Evolutionary conservation across 305 asterid species (phyloP), one percentile per base, ranked within the genome.

Genomic region (Fraxinus sp.): DNA sequence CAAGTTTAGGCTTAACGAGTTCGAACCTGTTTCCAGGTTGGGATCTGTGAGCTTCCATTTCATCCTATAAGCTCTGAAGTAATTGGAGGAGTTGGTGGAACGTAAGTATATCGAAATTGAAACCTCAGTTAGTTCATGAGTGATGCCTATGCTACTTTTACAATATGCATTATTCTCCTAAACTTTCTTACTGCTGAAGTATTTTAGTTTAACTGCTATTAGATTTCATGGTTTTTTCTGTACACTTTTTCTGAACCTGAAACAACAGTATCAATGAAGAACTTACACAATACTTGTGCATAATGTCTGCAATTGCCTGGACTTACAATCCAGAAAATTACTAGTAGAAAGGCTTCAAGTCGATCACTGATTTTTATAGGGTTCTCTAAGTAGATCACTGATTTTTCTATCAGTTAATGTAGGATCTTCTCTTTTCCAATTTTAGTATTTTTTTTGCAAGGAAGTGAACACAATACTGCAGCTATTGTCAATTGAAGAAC

Each of bases 81-180:
- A 16, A 36, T 86, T 87, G 99, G 99, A 82, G 99, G 99, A 83
- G 98, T 96, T 84, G 99, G 99, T 68, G 99, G 99, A 91, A 96
- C 99, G 98, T 96, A 89, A 94, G 99, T 88, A 78, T 85, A 18
- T 57, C 22, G 57, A 18, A 75, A 78, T 57, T 46, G 7, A 81
- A 37, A 30, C 77, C 43, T 78, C 77, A 37, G 28, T 85, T 80
- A 57, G 39, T 39, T 87, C 71, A 77, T 46, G 28, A 43, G 82
- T 85, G 80, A 82, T 39, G 41, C 80, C 32, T 81, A 59, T 75
- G 20, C 71, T 32, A 32, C 39, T 30, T 77, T 71, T 57, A 14
- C 52, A 68, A 36, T 30, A 70, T 70, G 24, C 37, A 13, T 46
- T 36, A 57, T 57, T 86, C n/a, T 66, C 74, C 59, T 33, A 18